phyloP scores from a whole-genome alignment of 345 rosid species.

The Boechera divaricarpa region DNA sequence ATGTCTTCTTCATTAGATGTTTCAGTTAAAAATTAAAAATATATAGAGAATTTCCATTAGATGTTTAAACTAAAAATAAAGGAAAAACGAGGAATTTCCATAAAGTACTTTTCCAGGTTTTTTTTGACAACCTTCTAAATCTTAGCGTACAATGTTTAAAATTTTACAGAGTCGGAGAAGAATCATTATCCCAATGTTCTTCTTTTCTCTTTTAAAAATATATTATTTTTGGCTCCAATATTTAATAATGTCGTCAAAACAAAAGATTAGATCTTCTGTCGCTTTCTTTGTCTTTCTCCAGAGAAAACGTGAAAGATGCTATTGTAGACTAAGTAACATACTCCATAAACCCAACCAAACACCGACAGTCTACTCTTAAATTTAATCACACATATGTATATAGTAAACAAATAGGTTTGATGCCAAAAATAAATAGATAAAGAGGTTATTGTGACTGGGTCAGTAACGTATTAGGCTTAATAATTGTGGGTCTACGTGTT shows the following conservation, averaged over 20 bases:
- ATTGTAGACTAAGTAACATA: conserved; percentile 19
- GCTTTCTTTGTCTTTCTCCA: conserved; percentile 20
- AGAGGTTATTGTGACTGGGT: neutral
- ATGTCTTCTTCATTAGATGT: too few relatives aligned
- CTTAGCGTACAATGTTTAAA: neutral
- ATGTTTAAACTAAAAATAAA: too few relatives aligned
- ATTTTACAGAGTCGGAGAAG: neutral
- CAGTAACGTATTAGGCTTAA: too few relatives aligned
- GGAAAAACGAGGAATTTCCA: too few relatives aligned
- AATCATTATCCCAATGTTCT: conserved; percentile 17
- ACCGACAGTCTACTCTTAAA: conserved; percentile 32
- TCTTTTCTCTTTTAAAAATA: neutral
- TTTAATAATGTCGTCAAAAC: conserved; percentile 12
- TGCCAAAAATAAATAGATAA: neutral
- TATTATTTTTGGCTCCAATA: conserved; percentile 3
- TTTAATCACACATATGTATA: neutral
- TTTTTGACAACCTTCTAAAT: too few relatives aligned
- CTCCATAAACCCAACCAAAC: conserved; percentile 11
- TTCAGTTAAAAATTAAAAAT: too few relatives aligned
- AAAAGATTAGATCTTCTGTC: conserved; percentile 32
- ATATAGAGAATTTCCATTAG: too few relatives aligned
- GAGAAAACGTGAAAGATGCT: conserved; percentile 30
- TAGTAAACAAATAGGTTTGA: neutral
- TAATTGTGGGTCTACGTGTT: too few relatives aligned
- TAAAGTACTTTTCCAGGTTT: too few relatives aligned